Conservation (phyloP, 495 filamentous ascomycete species). For the Peziza echinospora region DNA sequence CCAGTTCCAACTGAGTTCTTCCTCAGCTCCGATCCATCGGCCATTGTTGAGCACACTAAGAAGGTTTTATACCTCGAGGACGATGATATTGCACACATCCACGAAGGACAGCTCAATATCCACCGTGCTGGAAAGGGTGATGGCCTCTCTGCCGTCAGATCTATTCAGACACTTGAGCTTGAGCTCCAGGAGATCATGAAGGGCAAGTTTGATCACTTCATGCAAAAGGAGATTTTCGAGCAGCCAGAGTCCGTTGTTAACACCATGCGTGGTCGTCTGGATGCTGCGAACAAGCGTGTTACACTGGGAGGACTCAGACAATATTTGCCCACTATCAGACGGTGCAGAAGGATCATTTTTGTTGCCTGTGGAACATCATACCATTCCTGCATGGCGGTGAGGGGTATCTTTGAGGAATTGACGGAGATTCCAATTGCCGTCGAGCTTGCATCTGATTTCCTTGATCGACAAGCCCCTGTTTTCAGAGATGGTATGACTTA, state of each 20-base stretch:
- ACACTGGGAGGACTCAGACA: slow-evolving; percentile 88
- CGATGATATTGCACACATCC: slow-evolving; percentile 97
- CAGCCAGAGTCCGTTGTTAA: slow-evolving; percentile 98
- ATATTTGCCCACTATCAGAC: slow-evolving; percentile 87
- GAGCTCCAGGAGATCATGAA: slow-evolving; percentile 99
- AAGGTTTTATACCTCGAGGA: slow-evolving; percentile 98
- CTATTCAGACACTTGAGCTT: slow-evolving; percentile 93
- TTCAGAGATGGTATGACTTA: slow-evolving; percentile 96
- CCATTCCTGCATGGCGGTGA: slow-evolving; percentile 98
- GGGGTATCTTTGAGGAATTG: slow-evolving; percentile 91
- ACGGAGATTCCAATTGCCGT: slow-evolving; percentile 95
- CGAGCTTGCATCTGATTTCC: slow-evolving; percentile 91
- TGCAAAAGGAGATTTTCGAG: slow-evolving; percentile 99
- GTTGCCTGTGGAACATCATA: slow-evolving; percentile 95
- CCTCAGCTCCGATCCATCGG: slow-evolving; percentile 90
- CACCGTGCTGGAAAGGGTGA: slow-evolving; percentile 93
- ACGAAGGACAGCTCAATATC: slow-evolving; percentile 96
- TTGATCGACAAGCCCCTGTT: slow-evolving; percentile 91
- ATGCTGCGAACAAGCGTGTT: slow-evolving; percentile 75
- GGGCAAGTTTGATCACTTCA: slow-evolving; percentile 98
- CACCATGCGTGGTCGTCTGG: slow-evolving; percentile 96
- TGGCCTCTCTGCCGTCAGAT: slow-evolving; percentile 85
- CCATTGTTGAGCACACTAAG: slow-evolving; percentile 98
- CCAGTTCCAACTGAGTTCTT: slow-evolving; percentile 99
- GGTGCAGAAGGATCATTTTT: slow-evolving; percentile 91